Evolutionary conservation across 495 filamentous ascomycete genomes (phyloP).

Genomic region (Cetradonia linearis): DNA sequence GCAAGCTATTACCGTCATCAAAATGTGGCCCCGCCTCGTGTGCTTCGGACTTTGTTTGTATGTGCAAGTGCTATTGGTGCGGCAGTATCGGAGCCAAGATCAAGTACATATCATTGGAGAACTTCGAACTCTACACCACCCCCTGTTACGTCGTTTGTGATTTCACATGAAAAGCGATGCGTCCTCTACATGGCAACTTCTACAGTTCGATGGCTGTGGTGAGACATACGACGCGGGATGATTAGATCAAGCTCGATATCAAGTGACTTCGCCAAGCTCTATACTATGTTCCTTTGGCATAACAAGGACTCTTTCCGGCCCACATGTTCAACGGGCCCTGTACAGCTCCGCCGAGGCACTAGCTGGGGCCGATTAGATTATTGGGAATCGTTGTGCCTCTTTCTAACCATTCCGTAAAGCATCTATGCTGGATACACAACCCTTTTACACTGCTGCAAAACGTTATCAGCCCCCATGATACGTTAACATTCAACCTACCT

Average conservation of each 20-base stretch:
- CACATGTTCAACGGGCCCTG: no score
- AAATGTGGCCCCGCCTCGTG: neutral
- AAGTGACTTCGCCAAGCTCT: neutral
- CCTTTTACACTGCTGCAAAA: neutral
- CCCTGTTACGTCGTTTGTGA: neutral
- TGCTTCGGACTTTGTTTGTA: neutral
- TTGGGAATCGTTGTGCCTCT: neutral
- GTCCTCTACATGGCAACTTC: neutral
- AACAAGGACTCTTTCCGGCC: neutral
- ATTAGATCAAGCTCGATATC: slow-evolving; percentile 10
- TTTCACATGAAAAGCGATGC: neutral
- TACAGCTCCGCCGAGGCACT: neutral
- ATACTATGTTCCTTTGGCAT: neutral
- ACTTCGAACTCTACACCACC: neutral
- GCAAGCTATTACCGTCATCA: neutral
- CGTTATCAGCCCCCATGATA: neutral
- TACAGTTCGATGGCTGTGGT: neutral
- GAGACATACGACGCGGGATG: slow-evolving; percentile 1
- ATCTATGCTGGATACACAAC: neutral
- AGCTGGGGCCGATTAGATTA: neutral
- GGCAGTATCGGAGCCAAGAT: neutral
- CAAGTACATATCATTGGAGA: neutral
- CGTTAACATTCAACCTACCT: neutral
- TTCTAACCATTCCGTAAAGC: neutral
- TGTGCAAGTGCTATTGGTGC: slow-evolving; percentile 3